These are phyloP conservation scores for Oryza punctata DNA, from an alignment of 176 grass and related monocot species.

Conservation along the genomic window DNA sequence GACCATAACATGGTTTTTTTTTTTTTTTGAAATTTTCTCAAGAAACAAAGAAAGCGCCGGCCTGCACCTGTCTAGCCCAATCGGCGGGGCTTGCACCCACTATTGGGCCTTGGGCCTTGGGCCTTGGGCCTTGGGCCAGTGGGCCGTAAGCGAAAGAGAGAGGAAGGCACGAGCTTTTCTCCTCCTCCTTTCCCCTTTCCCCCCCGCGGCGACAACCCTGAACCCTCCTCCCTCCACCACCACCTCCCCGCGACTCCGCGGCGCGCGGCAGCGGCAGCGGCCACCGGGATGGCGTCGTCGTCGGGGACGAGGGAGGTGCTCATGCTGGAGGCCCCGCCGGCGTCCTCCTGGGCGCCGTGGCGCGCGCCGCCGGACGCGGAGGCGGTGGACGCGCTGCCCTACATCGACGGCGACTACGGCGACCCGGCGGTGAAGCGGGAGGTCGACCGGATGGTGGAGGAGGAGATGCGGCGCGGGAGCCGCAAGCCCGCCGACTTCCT, in stretches of 20 bases:
- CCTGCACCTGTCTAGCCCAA: too few species aligned
- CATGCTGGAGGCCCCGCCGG: conserved; percentile 88
- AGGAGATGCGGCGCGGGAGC: conserved; percentile 80
- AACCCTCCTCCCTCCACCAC: neutral
- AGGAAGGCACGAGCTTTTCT: too few species aligned
- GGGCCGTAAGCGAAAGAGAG: too few species aligned
- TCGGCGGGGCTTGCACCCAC: too few species aligned
- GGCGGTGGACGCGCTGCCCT: conserved; percentile 82
- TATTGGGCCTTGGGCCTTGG: too few species aligned
- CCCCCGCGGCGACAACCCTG: neutral
- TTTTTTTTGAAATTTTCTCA: too few species aligned
- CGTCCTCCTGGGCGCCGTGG: conserved; percentile 40
- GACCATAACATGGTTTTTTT: too few species aligned
- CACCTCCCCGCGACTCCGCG: neutral
- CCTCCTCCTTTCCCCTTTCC: neutral
- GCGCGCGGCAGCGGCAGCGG: too few species aligned
- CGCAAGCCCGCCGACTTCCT: conserved; percentile 96
- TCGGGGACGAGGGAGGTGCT: conserved; percentile 61
- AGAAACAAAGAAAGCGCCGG: too few species aligned
- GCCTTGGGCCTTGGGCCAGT: too few species aligned
- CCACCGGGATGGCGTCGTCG: conserved; percentile 39
- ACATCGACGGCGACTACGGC: conserved; percentile 97
- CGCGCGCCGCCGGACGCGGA: conserved; percentile 67
- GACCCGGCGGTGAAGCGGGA: conserved; percentile 79
- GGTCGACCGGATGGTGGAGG: conserved; percentile 81